These are phyloP conservation scores for Pisolithus albus DNA, from an alignment of 768 basidiomycete genomes.

Conservation along the genomic window DNA sequence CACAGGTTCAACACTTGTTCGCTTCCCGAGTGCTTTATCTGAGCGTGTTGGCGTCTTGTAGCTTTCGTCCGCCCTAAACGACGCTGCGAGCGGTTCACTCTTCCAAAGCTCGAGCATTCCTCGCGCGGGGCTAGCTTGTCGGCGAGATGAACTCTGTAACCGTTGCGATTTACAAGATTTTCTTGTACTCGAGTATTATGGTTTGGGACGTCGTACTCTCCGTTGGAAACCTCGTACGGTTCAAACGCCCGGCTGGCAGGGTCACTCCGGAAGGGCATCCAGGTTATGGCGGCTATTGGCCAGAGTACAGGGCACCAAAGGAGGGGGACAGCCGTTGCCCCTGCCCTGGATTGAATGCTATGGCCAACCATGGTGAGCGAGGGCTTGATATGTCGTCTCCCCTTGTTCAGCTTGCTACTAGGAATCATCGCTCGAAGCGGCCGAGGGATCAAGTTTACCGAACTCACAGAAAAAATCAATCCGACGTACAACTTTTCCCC, in stretches of 20 bases:
- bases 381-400: not conserved
- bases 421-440: conserved; percentile 55
- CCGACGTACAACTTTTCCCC: conserved; percentile 64
- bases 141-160: not conserved
- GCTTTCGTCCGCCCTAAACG: not conserved
- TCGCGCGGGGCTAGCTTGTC: too few species aligned
- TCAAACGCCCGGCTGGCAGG: conserved; percentile 33
- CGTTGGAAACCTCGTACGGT: conserved; percentile 39
- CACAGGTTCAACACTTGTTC: not conserved
- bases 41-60: not conserved
- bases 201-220: conserved; percentile 48
- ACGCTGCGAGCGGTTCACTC: not conserved
- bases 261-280: conserved; percentile 51
- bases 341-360: conserved; percentile 71
- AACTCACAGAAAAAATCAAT: conserved; percentile 38
- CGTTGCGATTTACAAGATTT: not conserved
- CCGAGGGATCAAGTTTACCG: conserved; percentile 59
- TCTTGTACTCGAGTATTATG: conserved; percentile 24
- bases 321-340: conserved; percentile 64
- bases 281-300: conserved; percentile 64
- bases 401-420: not conserved
- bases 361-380: conserved; percentile 75
- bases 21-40: not conserved
- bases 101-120: too few species aligned
- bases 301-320: conserved; percentile 51